Percentiles rank a stretch among this genome's conserved stretches.
Conservation (phyloP, 78 protist genomes). For the Dictyostelium citrinum region DNA sequence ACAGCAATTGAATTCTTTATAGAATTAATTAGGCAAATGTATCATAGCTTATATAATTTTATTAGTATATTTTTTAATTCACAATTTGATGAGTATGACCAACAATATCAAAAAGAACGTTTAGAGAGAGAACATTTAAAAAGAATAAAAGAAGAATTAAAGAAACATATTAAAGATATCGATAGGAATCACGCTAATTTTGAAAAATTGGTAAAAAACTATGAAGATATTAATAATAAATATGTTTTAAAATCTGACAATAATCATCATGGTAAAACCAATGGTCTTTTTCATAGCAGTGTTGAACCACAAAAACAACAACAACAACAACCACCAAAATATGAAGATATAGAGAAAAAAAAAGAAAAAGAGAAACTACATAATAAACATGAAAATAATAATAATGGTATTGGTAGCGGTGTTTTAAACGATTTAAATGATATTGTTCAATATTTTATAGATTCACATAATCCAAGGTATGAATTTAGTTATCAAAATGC, state of each 20-base stretch:
- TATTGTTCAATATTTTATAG: conserved; percentile 9
- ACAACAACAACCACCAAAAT: conserved; percentile 2
- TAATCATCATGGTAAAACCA: too few species aligned
- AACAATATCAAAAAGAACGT: not conserved
- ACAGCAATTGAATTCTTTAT: not conserved
- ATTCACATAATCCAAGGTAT: conserved; percentile 9
- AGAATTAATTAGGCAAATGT: not conserved
- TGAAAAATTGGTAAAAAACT: not conserved
- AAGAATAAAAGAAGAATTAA: not conserved
- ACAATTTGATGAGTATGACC: not conserved
- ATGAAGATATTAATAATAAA: not conserved
- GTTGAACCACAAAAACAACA: not conserved
- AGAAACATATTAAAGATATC: not conserved
- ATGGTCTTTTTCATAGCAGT: too few species aligned
- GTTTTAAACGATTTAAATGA: conserved; percentile 1
- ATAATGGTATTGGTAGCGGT: not conserved
- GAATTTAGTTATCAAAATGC: conserved; percentile 43
- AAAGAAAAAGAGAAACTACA: not conserved
- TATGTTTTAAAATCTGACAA: not conserved
- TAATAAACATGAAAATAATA: too few species aligned
- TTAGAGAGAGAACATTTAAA: not conserved
- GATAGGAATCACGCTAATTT: not conserved
- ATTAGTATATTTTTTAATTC: not conserved
- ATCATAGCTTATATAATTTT: not conserved
- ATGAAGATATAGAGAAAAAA: not conserved